Evolutionary conservation across 768 basidiomycete species (phyloP).

Genomic region (Hypholoma sublateritium): DNA sequence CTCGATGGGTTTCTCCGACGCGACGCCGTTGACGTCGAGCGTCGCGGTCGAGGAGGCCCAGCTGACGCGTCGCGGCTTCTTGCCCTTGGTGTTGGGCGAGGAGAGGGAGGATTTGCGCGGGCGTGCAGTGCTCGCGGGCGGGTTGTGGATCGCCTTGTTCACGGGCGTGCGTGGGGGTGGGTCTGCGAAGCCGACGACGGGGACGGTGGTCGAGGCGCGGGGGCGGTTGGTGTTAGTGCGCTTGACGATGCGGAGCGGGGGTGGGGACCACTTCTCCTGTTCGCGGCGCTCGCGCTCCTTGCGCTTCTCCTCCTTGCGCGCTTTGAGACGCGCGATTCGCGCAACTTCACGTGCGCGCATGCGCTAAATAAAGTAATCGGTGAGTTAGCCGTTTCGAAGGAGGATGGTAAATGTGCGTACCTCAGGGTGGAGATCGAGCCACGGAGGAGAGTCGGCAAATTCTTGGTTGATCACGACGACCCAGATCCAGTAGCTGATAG

Average conservation of each 20-base stretch:
- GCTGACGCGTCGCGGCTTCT: conserved; percentile 23
- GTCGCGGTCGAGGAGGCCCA: conserved; percentile 29
- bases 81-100: not conserved
- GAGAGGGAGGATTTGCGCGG: conserved; percentile 15
- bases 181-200: not conserved
- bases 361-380: conserved; percentile 10
- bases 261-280: conserved; percentile 17
- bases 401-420: conserved; percentile 9
- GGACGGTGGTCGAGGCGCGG: not conserved
- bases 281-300: conserved; percentile 9
- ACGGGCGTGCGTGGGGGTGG: not conserved
- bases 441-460: conserved; percentile 25
- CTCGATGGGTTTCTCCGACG: conserved; percentile 16
- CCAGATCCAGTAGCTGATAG: conserved; percentile 26
- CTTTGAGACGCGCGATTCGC: conserved; percentile 17
- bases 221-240: not conserved
- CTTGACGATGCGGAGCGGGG: conserved; percentile 14
- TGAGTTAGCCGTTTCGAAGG: not conserved
- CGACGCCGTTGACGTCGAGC: conserved; percentile 18
- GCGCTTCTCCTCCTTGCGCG: conserved; percentile 17
- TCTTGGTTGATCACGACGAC: conserved; percentile 22
- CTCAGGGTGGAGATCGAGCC: conserved; percentile 26
- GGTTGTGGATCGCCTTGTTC: not conserved
- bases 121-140: conserved; percentile 1
- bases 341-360: conserved; percentile 22